These are phyloP conservation scores for Acorus gramineus DNA, from an alignment of 106 monocot species.

Conservation along the genomic window DNA sequence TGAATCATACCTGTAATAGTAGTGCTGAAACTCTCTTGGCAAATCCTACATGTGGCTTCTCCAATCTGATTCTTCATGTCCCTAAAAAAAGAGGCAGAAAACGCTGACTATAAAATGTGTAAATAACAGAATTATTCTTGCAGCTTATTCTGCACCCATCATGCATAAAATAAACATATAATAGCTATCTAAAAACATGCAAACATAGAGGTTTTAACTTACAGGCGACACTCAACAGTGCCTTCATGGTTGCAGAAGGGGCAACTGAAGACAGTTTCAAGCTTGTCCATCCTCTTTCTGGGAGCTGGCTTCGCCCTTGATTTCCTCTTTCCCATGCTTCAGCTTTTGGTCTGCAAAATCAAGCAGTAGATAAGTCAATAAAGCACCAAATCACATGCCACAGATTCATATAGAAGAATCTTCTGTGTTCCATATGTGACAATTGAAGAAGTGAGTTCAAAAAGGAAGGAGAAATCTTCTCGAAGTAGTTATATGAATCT, in stretches of 20 bases:
- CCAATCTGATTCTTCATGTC: conserved; percentile 92
- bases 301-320: conserved; percentile 1
- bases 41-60: conserved; percentile 74
- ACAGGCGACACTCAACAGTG: neutral
- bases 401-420: no score
- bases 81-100: conserved; percentile 23
- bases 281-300: neutral
- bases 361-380: no score
- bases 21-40: conserved; percentile 88
- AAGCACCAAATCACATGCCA: no score
- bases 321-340: conserved; percentile 1
- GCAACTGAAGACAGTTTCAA: neutral
- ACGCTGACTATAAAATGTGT: neutral
- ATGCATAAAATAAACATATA: neutral
- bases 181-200: neutral
- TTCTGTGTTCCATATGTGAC: no score
- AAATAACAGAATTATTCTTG: no score
- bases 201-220: neutral
- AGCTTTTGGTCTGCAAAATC: no score
- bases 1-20: conserved; percentile 43
- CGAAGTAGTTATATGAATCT: no score
- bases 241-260: neutral
- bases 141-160: no score
- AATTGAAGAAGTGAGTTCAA: no score
- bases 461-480: no score